Evolutionary conservation across 163 green algal genomes (phyloP).

Genomic region (Scenedesmus sp.): DNA sequence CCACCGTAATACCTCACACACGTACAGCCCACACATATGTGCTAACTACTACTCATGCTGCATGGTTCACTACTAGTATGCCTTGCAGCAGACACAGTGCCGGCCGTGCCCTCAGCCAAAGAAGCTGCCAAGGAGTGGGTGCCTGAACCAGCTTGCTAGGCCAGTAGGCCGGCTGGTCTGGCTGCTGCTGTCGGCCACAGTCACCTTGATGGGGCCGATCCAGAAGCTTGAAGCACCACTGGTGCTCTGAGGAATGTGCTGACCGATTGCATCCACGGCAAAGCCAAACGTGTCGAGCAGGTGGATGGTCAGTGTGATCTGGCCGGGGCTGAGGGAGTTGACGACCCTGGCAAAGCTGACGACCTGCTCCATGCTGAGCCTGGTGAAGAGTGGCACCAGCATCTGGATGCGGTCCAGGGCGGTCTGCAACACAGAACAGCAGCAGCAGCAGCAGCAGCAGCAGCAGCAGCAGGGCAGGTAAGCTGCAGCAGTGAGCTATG

Average conservation of each 20-base stretch:
- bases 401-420: neutral
- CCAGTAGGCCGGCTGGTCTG: neutral
- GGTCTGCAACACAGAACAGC: conserved; percentile 23
- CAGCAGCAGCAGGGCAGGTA: neutral
- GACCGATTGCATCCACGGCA: conserved; percentile 36
- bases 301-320: conserved; percentile 40
- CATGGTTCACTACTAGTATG: too few relatives aligned
- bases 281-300: conserved; percentile 44
- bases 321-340: conserved; percentile 25
- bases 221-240: neutral
- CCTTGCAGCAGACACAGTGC: too few relatives aligned
- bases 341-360: neutral
- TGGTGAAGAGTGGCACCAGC: conserved; percentile 28
- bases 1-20: too few relatives aligned
- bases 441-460: neutral
- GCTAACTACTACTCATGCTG: too few relatives aligned
- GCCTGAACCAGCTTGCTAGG: neutral
- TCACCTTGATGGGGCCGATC: conserved; percentile 40
- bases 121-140: neutral
- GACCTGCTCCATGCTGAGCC: conserved; percentile 5
- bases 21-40: too few relatives aligned
- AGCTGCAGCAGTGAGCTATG: too few relatives aligned
- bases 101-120: neutral
- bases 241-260: neutral
- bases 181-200: neutral